A percentile compares a stretch with the other conserved stretches of the same genome.
These are phyloP conservation scores for Fusarium neocosmosporiellum DNA, from an alignment of 2,329 filamentous ascomycete genomes.

Conservation along the genomic window DNA sequence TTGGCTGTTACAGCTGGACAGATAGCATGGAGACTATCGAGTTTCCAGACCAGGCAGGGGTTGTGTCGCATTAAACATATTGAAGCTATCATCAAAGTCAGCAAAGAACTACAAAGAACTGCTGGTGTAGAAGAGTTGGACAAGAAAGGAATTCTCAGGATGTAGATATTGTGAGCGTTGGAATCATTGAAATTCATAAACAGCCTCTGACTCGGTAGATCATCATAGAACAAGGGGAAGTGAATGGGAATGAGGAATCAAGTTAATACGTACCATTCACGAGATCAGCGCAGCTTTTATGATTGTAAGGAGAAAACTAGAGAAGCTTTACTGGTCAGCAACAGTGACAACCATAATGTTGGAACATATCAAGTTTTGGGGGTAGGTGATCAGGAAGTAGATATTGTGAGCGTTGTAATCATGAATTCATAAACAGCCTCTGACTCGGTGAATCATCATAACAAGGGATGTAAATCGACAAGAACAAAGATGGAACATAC, in stretches of 20 bases:
- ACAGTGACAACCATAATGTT: background rate
- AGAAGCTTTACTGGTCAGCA: conserved; percentile 10
- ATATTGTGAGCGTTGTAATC: conserved; percentile 50
- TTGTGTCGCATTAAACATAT: background rate
- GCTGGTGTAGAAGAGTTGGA: background rate
- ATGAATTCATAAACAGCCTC: conserved; percentile 59
- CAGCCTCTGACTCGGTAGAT: conserved; percentile 58
- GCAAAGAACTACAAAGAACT: background rate
- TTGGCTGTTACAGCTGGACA: background rate
- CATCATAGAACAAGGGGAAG: conserved; percentile 50
- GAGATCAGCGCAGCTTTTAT: background rate
- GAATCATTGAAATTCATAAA: conserved; percentile 59
- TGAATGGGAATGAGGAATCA: background rate
- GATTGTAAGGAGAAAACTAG: background rate
- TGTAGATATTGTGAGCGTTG: conserved; percentile 43
- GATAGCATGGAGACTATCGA: too few relatives aligned
- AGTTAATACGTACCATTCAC: conserved; percentile 37
- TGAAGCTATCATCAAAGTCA: background rate
- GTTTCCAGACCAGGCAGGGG: background rate
- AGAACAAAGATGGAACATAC: conserved; percentile 32
- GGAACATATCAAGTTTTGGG: background rate
- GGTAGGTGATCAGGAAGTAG: conserved; percentile 31
- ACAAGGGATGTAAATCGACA: background rate
- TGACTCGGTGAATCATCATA: conserved; percentile 56
- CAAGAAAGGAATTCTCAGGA: conserved; percentile 22